These are phyloP conservation scores for Fragosphaeria purpurea DNA, from an alignment of 2,329 filamentous ascomycete species.

Conservation along the genomic window DNA sequence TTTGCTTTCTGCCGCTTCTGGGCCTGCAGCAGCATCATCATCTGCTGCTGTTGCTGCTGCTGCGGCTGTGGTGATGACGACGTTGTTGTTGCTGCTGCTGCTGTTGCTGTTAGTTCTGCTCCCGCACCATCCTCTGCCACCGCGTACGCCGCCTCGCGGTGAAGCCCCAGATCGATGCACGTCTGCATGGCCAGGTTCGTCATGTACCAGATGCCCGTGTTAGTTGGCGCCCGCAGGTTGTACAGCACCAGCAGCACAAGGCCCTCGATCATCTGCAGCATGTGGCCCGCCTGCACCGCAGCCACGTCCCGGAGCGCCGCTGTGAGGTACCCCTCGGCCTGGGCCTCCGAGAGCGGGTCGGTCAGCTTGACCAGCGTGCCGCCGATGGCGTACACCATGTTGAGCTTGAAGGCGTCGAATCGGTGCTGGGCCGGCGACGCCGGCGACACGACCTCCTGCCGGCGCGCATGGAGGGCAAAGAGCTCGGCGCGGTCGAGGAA, in stretches of 20 bases:
- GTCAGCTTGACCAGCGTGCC: constrained; percentile 37
- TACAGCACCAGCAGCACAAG: constrained; percentile 41
- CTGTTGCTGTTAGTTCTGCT: no score
- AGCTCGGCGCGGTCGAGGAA: constrained; percentile 36
- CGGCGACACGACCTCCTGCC: constrained; percentile 16
- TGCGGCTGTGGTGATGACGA: no score
- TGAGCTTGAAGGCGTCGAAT: constrained; percentile 35
- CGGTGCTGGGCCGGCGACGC: neutral
- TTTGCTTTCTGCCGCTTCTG: neutral
- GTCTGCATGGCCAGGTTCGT: constrained; percentile 43
- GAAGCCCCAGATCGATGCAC: constrained; percentile 40
- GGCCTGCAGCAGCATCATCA: no score
- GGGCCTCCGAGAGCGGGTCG: constrained; percentile 21
- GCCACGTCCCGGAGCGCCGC: constrained; percentile 38
- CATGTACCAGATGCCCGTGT: constrained; percentile 44
- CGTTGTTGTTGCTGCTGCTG: no score
- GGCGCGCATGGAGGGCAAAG: constrained; percentile 30
- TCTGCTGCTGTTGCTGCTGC: no score
- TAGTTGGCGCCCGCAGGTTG: constrained; percentile 37
- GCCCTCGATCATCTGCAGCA: constrained; percentile 39
- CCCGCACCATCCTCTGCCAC: no score
- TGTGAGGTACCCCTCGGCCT: constrained; percentile 34
- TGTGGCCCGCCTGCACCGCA: constrained; percentile 35
- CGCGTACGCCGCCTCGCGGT: constrained; percentile 17
- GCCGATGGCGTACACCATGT: constrained; percentile 42